phyloP scores from a whole-genome alignment of 179 eudicot genomes.

The Drosera spatulata region DNA sequence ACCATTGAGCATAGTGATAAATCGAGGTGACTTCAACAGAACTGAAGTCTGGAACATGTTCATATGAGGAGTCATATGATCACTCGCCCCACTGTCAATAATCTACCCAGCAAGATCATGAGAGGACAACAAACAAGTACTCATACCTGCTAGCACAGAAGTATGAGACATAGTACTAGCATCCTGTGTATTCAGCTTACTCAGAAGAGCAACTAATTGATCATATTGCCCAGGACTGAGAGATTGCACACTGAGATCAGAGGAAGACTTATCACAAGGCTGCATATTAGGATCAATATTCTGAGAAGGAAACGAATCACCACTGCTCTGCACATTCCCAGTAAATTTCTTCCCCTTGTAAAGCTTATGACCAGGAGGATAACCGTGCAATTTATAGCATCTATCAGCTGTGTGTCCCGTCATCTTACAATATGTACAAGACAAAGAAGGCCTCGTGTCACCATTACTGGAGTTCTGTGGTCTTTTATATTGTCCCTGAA shows the following conservation, averaged over 20 bases:
- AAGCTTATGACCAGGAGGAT: too few relatives aligned
- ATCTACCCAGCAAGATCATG: not conserved
- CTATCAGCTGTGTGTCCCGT: too few relatives aligned
- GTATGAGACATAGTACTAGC: not conserved
- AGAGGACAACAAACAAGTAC: not conserved
- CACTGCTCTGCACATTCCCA: too few relatives aligned
- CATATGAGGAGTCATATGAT: not conserved
- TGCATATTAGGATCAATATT: too few relatives aligned
- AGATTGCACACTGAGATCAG: too few relatives aligned
- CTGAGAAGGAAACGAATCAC: too few relatives aligned
- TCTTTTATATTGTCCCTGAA: not conserved
- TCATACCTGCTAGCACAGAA: not conserved
- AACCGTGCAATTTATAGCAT: too few relatives aligned
- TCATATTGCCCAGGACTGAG: not conserved
- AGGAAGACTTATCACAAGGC: too few relatives aligned
- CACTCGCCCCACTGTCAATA: not conserved
- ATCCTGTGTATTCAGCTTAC: not conserved
- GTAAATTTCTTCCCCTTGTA: too few relatives aligned
- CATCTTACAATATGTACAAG: too few relatives aligned
- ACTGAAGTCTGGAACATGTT: not conserved
- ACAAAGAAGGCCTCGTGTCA: too few relatives aligned
- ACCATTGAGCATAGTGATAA: not conserved
- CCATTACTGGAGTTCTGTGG: too few relatives aligned
- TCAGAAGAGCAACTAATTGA: not conserved
- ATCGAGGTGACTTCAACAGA: not conserved